phyloP scores from a whole-genome alignment of 495 filamentous ascomycete genomes.

The Hapsidospora chrysogenum region DNA sequence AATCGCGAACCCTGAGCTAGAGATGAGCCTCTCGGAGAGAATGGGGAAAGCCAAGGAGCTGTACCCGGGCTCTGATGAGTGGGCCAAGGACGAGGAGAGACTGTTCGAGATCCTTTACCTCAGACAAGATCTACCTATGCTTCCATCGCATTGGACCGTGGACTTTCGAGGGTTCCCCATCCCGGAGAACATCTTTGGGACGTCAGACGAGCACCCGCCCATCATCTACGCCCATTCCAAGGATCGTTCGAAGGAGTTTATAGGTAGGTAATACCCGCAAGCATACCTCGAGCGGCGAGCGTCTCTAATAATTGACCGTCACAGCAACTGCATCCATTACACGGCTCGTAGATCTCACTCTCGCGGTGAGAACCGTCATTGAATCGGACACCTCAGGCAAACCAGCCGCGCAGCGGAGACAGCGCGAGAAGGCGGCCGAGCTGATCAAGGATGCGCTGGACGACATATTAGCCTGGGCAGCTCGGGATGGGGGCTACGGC shows the following conservation, averaged over 20 bases:
- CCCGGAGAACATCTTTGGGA: neutral
- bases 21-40: neutral
- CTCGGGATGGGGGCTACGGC: slow-evolving; percentile 3
- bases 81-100: neutral
- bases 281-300: neutral
- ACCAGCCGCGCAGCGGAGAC: neutral
- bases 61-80: neutral
- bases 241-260: neutral
- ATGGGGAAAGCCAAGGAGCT: slow-evolving; percentile 1
- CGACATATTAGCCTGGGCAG: slow-evolving; percentile 1
- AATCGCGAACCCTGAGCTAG: neutral
- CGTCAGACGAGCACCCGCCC: neutral
- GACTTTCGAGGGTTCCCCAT: slow-evolving; percentile 2
- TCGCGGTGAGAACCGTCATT: neutral
- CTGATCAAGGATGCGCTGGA: neutral
- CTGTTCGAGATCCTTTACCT: slow-evolving; percentile 5
- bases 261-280: neutral
- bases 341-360: slow-evolving; percentile 1
- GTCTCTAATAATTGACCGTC: neutral
- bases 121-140: slow-evolving; percentile 1
- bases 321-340: slow-evolving; percentile 1
- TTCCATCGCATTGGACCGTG: slow-evolving; percentile 1
- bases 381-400: neutral
- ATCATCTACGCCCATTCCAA: slow-evolving; percentile 1
- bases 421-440: neutral